Evolutionary conservation across 495 filamentous ascomycete species (phyloP), one percentile per base, ranked within the genome.

Genomic region (Xanthoparmelia taractica): DNA sequence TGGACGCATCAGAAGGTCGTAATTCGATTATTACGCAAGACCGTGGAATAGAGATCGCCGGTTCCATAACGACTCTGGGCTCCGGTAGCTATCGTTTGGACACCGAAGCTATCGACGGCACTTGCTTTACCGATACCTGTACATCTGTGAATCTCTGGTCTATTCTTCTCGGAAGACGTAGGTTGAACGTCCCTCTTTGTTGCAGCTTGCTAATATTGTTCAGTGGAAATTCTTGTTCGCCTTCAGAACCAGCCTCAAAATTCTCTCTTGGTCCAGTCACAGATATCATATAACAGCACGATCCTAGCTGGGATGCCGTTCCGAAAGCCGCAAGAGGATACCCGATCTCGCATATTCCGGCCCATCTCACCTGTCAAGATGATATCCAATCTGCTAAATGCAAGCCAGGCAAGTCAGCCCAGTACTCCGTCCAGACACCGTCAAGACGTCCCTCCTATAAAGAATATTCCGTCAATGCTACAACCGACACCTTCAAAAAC

Each of bases 301-400:
- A 82, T 93, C 36, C 77, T 98, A 48, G 83, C 85, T 23, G 84
- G 85, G 8, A 76, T 95, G n/a, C 81, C 83, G 47, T 75, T 91
- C 40, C 78, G 79, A 52, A 72, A 81, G 65, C 83, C 85, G 52
- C 79, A 80, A 8, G 81, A 85, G 70, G 86, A 78, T 71, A 77
- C 76, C 63, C 84, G 76, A 68, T 82, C 67, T 65, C 79, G 64
- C 65, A 80, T 79, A 0, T 87, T 90, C 67, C 81, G 91, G 27
- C 85, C 88, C 15, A 82, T 86, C 15, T 96, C 92, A 13, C 93
- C 94, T 0, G 90, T 93, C 41, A 98, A 97, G 73, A 75, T 97
- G 69, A 80, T 98, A 33, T 94, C 92, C 0, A 94, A 82, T 67
- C 81, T 98, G 58, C 77, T 96, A 37, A 83, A 84, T 55, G 82